Conservation (phyloP, 768 basidiomycete genomes). For the Collybia nuda region DNA sequence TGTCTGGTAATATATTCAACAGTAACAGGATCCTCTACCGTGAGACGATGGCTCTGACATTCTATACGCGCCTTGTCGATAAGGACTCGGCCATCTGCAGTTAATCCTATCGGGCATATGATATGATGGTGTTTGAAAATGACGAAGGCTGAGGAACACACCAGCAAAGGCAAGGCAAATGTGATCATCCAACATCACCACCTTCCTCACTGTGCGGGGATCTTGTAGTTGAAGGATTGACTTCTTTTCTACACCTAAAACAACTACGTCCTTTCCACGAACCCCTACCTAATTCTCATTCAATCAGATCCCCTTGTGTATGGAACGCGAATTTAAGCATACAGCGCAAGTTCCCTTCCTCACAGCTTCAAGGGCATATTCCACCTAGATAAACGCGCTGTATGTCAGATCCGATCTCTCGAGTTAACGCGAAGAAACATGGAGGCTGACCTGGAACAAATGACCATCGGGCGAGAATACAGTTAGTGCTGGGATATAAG, state of each 20-base stretch:
- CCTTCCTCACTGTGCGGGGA: conserved; percentile 95
- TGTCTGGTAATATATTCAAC: conserved; percentile 98
- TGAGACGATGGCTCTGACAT: conserved; percentile 95
- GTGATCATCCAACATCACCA: conserved; percentile 98
- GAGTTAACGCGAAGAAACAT: conserved; percentile 6
- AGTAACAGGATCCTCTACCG: conserved; percentile 97
- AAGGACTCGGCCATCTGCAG: conserved; percentile 94
- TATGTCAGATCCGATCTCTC: conserved; percentile 11
- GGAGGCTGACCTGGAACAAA: conserved; percentile 80
- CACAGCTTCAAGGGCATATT: conserved; percentile 98
- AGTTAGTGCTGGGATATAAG: conserved; percentile 69
- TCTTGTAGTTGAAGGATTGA: conserved; percentile 97
- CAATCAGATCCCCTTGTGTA: conserved; percentile 7
- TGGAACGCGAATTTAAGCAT: conserved; percentile 19
- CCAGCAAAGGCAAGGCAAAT: conserved; percentile 97
- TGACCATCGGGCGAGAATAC: conserved; percentile 99
- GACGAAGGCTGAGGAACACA: conserved; percentile 33
- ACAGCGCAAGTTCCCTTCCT: conserved; percentile 97
- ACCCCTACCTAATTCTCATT: conserved; percentile 76
- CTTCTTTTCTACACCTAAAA: conserved; percentile 99
- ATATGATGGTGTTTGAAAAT: not conserved
- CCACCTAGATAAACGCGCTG: conserved; percentile 64
- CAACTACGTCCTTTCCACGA: conserved; percentile 90
- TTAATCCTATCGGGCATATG: conserved; percentile 70
- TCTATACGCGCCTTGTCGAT: conserved; percentile 98